Evolutionary conservation across 345 rosid genomes (phyloP).

Genomic region (Hypericum perforatum): DNA sequence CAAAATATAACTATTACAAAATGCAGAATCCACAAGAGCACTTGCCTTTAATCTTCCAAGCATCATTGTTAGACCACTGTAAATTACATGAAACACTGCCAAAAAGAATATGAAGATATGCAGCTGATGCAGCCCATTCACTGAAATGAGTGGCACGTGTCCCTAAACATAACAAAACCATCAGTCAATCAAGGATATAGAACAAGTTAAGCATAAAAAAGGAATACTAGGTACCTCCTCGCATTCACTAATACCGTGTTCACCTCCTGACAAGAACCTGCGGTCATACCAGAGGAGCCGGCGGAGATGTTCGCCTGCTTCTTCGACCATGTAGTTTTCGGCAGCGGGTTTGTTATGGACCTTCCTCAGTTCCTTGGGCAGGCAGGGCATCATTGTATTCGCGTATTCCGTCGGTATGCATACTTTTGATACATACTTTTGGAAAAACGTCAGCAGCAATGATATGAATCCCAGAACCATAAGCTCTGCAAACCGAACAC

Average conservation of each 20-base stretch:
- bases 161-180: slow-evolving; percentile 12
- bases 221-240: slow-evolving; percentile 16
- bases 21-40: not conserved
- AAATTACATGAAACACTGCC: slow-evolving; percentile 33
- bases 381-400: slow-evolving; percentile 32
- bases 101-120: slow-evolving; percentile 41
- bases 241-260: slow-evolving; percentile 13
- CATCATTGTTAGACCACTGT: slow-evolving; percentile 26
- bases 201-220: slow-evolving; percentile 16
- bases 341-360: not conserved
- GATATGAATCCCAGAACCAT: slow-evolving; percentile 41
- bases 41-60: slow-evolving; percentile 38
- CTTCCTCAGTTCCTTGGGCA: too few species aligned
- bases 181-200: slow-evolving; percentile 17
- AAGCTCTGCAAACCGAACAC: slow-evolving; percentile 21
- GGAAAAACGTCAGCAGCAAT: slow-evolving; percentile 30
- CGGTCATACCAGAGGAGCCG: slow-evolving; percentile 34
- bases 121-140: slow-evolving; percentile 32
- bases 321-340: slow-evolving; percentile 13
- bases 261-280: slow-evolving; percentile 36
- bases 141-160: slow-evolving; percentile 29
- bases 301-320: slow-evolving; percentile 20
- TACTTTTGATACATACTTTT: slow-evolving; percentile 19
- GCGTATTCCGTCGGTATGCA: slow-evolving; percentile 21
- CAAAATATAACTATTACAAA: not conserved